Evolutionary conservation across 306 rosid genomes (phyloP).

Genomic region (Ormosia semicastrata): DNA sequence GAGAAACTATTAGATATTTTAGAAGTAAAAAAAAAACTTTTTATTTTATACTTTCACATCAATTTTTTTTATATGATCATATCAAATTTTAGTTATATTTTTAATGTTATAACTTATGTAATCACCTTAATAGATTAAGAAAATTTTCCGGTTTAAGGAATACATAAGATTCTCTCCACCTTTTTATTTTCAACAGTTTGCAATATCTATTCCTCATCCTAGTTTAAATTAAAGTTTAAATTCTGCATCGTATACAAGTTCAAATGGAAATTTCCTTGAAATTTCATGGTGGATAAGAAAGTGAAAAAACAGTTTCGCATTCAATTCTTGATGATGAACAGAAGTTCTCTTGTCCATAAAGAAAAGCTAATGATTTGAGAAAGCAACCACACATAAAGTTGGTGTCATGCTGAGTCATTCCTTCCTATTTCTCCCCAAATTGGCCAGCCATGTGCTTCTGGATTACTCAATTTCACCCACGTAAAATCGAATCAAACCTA

Average conservation of each 20-base stretch:
- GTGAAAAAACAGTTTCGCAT: background rate
- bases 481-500: constrained; percentile 14
- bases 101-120: too few relatives aligned
- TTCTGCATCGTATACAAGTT: background rate
- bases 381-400: constrained; percentile 33
- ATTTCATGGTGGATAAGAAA: constrained; percentile 15
- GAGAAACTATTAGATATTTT: too few relatives aligned
- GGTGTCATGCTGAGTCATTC: constrained; percentile 32
- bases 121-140: too few relatives aligned
- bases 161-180: background rate
- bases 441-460: constrained; percentile 15
- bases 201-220: background rate
- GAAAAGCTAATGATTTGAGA: constrained; percentile 42
- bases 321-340: constrained; percentile 15
- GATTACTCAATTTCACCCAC: constrained; percentile 16
- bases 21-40: too few relatives aligned
- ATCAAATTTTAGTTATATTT: too few relatives aligned
- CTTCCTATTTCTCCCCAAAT: constrained; percentile 17
- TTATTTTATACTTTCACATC: too few relatives aligned
- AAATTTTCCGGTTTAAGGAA: too few relatives aligned
- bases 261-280: constrained; percentile 10
- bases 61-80: too few relatives aligned
- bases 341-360: background rate
- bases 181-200: background rate
- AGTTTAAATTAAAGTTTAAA: background rate